Conservation (phyloP, 768 basidiomycete species). For the Gymnopilus dilepis region DNA sequence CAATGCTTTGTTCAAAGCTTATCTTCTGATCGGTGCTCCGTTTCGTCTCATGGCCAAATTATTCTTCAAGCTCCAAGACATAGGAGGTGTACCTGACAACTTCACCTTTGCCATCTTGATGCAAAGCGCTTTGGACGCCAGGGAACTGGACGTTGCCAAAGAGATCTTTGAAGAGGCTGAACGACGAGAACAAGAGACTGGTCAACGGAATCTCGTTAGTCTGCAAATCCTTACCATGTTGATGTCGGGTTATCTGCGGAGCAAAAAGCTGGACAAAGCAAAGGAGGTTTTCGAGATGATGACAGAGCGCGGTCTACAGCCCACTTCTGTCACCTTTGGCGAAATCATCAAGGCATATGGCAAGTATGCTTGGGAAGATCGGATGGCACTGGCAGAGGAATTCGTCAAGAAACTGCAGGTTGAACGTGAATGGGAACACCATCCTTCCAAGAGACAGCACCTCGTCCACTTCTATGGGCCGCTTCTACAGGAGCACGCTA, state of each 20-base stretch:
- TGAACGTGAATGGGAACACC: constrained; percentile 8
- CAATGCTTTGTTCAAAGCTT: constrained; percentile 84
- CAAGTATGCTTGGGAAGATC: constrained; percentile 50
- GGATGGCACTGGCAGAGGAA: constrained; percentile 64
- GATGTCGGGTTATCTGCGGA: constrained; percentile 72
- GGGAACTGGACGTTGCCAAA: constrained; percentile 64
- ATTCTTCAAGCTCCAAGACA: constrained; percentile 58
- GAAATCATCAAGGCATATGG: constrained; percentile 70
- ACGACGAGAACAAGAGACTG: constrained; percentile 39
- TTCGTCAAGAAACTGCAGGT: constrained; percentile 59
- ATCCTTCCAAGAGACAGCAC: constrained; percentile 16
- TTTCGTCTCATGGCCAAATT: constrained; percentile 64
- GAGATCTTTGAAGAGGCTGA: constrained; percentile 77
- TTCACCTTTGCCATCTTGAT: constrained; percentile 77
- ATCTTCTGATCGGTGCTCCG: constrained; percentile 81
- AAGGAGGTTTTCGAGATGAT: constrained; percentile 76
- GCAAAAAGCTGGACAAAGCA: constrained; percentile 57
- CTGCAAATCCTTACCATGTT: constrained; percentile 74
- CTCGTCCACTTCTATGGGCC: constrained; percentile 58
- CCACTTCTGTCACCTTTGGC: constrained; percentile 70
- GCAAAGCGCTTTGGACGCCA: constrained; percentile 80
- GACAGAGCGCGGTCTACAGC: constrained; percentile 63
- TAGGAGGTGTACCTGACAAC: constrained; percentile 59
- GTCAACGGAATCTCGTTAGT: constrained; percentile 47
- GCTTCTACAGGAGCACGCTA: constrained; percentile 58